Base-by-base conservation (phyloP, 352 stramenopile genomes). In the Globisporangium canariense region DNA sequence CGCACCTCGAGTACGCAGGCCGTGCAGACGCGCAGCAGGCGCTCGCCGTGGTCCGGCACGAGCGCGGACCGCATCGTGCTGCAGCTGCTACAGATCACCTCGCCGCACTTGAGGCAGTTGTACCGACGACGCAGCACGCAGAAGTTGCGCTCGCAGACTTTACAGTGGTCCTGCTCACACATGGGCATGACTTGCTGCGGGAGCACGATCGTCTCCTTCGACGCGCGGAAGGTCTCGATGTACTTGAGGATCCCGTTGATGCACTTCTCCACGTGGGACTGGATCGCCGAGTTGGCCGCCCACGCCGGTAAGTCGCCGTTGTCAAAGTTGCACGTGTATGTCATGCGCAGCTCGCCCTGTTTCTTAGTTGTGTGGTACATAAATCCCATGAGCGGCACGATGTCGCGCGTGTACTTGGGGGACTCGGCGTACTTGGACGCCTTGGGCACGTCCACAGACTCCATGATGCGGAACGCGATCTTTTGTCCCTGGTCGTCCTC, bases 361-460 rank as follows among this genome's bases (percentile, higher is more conserved):
- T 86, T 79, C 65, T 90, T 90, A 51, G 86, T 95, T 53, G 83
- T 91, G 71, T 93, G 80, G 75, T 92, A 95, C 78, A 95, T 91
- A 62, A 93, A 93, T 13, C 84, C 86, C 71, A 93, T 89, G 62
- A 95, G 78, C 45, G 83, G 86, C 53, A 91, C 83, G 45, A 88
- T 74, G 64, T 93, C 86, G 32, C 86, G 81, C 14, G 76, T 75
- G 64, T 89, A 91, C 71, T 82, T 87, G 5, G 69, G 30, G 22
- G 78, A 90, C 62, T 90, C 76, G 55, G 77, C 81, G 52, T 78
- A 89, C 9, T 68, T 67, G 49, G 75, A 76, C 47, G 84, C 75
- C 5, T 79, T 76, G 9, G 84, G 83, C 34, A 91, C 78, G 50
- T 91, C 83, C 4, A 95, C 83, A 2, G 83, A 93, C 69, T 95